Conservation (phyloP, 352 stramenopile genomes). For the Elongisporangium prolatum region DNA sequence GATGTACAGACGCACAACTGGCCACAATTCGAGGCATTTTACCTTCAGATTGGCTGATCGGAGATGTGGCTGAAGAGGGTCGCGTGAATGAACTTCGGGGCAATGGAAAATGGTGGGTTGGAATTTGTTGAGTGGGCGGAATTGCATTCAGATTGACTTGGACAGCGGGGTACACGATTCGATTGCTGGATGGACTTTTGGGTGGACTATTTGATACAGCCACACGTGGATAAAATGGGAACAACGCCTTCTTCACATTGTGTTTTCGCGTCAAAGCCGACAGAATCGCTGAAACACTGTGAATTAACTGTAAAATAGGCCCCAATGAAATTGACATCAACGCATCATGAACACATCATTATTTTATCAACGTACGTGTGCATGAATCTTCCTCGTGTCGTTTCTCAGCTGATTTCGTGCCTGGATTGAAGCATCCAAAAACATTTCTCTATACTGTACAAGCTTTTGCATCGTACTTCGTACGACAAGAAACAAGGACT, state of each 20-base stretch:
- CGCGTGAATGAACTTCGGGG: constrained; percentile 10
- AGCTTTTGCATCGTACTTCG: constrained; percentile 38
- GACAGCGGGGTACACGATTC: constrained; percentile 33
- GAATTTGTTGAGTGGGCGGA: constrained; percentile 49
- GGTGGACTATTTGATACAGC: constrained; percentile 13
- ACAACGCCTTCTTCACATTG: constrained; percentile 10
- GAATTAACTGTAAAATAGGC: constrained; percentile 54
- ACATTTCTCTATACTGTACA: constrained; percentile 27
- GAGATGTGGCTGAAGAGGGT: constrained; percentile 2
- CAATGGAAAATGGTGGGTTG: constrained; percentile 35
- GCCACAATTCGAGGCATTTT: neutral
- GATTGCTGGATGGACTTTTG: constrained; percentile 20
- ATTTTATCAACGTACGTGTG: constrained; percentile 36
- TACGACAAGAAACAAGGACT: constrained; percentile 7
- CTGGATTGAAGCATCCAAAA: constrained; percentile 21
- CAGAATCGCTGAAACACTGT: constrained; percentile 44
- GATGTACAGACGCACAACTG: neutral
- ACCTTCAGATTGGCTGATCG: neutral
- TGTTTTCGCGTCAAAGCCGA: constrained; percentile 35
- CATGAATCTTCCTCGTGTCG: constrained; percentile 27
- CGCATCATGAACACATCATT: no score
- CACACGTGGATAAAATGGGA: constrained; percentile 10
- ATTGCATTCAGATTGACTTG: constrained; percentile 51
- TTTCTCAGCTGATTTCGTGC: constrained; percentile 19
- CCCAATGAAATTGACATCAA: no score